A percentile compares a stretch with the other conserved stretches of the same genome.
Conservation (phyloP, 371 early-diverging fungal genomes). For the Mucor indicus region DNA sequence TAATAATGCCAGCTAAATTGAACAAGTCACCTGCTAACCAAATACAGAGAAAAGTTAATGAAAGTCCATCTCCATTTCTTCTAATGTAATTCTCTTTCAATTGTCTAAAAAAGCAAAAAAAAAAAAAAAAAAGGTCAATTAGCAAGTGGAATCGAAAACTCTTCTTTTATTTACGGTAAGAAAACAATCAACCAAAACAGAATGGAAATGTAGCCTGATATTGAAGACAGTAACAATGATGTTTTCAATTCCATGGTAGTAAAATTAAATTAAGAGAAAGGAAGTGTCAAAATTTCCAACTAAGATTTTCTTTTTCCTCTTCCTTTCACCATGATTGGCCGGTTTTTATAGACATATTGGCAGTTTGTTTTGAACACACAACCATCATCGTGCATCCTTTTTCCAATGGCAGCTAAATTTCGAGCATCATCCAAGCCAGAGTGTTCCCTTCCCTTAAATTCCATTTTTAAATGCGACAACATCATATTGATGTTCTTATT, state of each 20-base stretch:
- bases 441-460: conserved; percentile 73
- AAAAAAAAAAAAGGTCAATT: neutral
- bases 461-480: conserved; percentile 55
- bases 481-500: conserved; percentile 60
- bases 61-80: conserved; percentile 55
- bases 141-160: too few relatives aligned
- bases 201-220: conserved; percentile 42
- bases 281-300: too few relatives aligned
- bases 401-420: conserved; percentile 63
- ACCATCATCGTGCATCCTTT: conserved; percentile 38
- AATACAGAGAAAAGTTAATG: conserved; percentile 59
- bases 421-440: conserved; percentile 80
- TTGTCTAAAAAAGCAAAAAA: conserved; percentile 32
- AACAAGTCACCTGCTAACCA: conserved; percentile 77
- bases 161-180: conserved; percentile 36
- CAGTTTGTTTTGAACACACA: conserved; percentile 50
- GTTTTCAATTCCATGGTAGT: too few relatives aligned
- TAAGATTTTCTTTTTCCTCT: too few relatives aligned
- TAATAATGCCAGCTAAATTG: conserved; percentile 66
- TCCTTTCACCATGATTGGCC: too few relatives aligned
- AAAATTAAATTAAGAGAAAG: too few relatives aligned
- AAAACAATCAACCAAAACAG: conserved; percentile 57
- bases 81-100: conserved; percentile 50
- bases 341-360: conserved; percentile 5
- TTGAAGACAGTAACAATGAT: too few relatives aligned